These are phyloP conservation scores for Paramecium bursaria DNA, from an alignment of 73 alveolate species.

Conservation along the genomic window DNA sequence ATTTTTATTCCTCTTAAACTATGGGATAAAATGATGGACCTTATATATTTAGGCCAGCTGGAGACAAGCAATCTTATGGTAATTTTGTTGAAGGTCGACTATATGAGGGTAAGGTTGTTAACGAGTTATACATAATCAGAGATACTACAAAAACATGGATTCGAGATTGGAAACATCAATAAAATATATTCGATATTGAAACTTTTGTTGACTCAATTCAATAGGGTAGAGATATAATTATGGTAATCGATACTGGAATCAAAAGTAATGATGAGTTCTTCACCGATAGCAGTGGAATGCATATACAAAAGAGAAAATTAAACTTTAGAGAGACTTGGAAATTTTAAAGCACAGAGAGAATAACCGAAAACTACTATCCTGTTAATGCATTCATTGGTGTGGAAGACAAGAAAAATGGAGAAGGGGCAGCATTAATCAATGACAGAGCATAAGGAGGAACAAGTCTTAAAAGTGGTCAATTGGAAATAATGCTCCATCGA, in stretches of 20 bases:
- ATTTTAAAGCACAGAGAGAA: background rate
- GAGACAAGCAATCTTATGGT: background rate
- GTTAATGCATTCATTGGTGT: slow-evolving; percentile 63
- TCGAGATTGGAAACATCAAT: background rate
- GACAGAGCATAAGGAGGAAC: slow-evolving; percentile 94
- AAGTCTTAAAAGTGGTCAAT: slow-evolving; percentile 78
- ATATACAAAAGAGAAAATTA: slow-evolving; percentile 70
- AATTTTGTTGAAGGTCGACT: background rate
- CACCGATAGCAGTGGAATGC: slow-evolving; percentile 80
- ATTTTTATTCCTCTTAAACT: background rate
- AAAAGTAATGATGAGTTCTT: slow-evolving; percentile 60
- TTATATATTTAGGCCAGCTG: slow-evolving; percentile 52
- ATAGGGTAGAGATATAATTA: slow-evolving; percentile 14
- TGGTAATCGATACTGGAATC: background rate
- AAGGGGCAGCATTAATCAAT: slow-evolving; percentile 73
- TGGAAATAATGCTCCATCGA: slow-evolving; percentile 89
- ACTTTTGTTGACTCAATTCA: slow-evolving; percentile 17
- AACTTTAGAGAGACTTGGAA: slow-evolving; percentile 63
- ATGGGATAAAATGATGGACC: slow-evolving; percentile 31
- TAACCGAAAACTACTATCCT: slow-evolving; percentile 75
- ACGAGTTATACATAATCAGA: slow-evolving; percentile 16
- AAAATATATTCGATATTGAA: slow-evolving; percentile 27
- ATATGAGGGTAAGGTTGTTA: background rate
- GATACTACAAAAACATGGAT: background rate
- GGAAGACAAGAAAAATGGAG: slow-evolving; percentile 70